These are phyloP conservation scores for Diaporthe eres DNA, from an alignment of 2,329 filamentous ascomycete genomes.

Conservation along the genomic window DNA sequence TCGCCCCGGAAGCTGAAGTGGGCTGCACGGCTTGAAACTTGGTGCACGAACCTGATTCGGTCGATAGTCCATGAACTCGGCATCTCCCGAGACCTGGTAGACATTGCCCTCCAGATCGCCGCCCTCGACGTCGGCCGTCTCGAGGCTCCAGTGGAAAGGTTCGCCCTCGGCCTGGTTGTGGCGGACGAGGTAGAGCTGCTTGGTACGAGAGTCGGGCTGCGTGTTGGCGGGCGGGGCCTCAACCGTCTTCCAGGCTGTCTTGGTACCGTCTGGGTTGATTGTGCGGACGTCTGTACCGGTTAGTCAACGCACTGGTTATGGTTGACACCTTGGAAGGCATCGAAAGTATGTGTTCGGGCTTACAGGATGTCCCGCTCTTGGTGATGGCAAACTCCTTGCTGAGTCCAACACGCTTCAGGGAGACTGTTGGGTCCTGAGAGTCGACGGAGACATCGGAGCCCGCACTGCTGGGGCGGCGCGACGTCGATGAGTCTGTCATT, in stretches of 20 bases:
- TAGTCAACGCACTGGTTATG: no score
- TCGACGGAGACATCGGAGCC: not conserved
- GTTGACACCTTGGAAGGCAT: not conserved
- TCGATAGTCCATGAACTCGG: conserved; percentile 22
- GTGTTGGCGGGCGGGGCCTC: not conserved
- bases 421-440: not conserved
- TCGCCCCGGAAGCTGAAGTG: not conserved
- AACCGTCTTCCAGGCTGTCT: conserved; percentile 10
- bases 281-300: not conserved
- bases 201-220: not conserved
- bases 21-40: no score
- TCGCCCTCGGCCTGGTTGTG: conserved; percentile 11
- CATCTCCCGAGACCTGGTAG: conserved; percentile 17
- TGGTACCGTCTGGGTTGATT: not conserved
- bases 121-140: not conserved
- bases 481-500: not conserved
- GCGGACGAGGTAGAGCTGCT: conserved; percentile 22
- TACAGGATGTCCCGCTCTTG: not conserved
- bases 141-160: conserved; percentile 10
- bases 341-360: not conserved
- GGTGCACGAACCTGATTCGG: conserved; percentile 1
- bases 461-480: not conserved
- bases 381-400: conserved; percentile 10
- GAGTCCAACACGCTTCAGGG: conserved; percentile 5
- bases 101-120: conserved; percentile 16